A percentile compares a stretch with the other conserved stretches of the same genome.
Evolutionary conservation across 306 rosid genomes (phyloP).

Genomic region (Quercus parvula): DNA sequence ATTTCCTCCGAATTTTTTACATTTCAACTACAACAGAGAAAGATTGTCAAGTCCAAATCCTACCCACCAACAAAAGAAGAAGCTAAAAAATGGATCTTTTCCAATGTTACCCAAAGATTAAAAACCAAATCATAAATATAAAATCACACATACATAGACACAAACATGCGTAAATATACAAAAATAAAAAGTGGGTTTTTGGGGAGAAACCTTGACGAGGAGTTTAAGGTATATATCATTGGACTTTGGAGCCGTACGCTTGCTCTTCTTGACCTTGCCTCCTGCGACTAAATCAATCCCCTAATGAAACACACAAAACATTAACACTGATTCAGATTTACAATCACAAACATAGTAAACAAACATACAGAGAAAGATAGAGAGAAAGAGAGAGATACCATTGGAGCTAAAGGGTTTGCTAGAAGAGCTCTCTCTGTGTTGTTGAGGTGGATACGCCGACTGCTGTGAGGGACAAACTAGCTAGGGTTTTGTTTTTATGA

Average conservation of each 20-base stretch:
- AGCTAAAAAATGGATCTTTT: too few species aligned
- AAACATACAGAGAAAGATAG: background rate
- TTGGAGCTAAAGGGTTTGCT: background rate
- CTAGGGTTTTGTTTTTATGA: too few species aligned
- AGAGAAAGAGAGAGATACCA: background rate
- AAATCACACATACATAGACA: background rate
- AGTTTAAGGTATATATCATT: constrained; percentile 75
- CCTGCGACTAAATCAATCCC: constrained; percentile 77
- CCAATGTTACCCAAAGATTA: too few species aligned
- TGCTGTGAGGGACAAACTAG: too few species aligned
- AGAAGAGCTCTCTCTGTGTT: too few species aligned
- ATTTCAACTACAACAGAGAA: too few species aligned
- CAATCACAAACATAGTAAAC: background rate
- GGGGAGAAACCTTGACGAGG: constrained; percentile 39
- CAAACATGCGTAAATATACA: background rate
- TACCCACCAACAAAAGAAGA: too few species aligned
- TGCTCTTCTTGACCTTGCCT: constrained; percentile 80
- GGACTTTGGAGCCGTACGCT: constrained; percentile 75
- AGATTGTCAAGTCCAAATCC: too few species aligned
- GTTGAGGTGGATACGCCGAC: too few species aligned
- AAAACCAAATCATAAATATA: background rate
- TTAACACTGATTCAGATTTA: background rate
- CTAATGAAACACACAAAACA: constrained; percentile 8
- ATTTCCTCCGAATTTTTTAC: too few species aligned
- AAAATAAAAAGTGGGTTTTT: background rate